Evolutionary conservation across 1,284 basidiomycete species (phyloP), one percentile per base, ranked within the genome.

Genomic region (Ustilago trichophora): DNA sequence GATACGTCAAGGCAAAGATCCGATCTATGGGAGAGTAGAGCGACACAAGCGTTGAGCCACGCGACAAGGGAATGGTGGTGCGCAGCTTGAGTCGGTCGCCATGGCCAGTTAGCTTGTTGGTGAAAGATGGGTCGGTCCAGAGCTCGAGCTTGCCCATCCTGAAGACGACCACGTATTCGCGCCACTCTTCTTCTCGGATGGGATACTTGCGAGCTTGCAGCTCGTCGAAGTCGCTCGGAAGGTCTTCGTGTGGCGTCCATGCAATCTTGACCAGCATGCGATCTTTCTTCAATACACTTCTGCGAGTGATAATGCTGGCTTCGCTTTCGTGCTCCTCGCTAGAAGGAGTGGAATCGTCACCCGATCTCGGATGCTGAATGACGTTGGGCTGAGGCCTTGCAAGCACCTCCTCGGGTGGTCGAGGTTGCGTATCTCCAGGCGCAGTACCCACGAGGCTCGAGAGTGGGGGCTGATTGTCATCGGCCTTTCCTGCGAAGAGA

Each of bases 1-100:
- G 62, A 32, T 63, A 91, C 2, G 87, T 86, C 25, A 93, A 78
- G 72, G 88, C 91, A 76, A 92, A 92, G 1, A 90, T 88, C 47
- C 90, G 82, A 74, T 93, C 91, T 33, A 88, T 86, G 59, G 90
- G 89, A 11, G 91, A 93, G 77, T 90, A 93, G 15, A 93, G 76
- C 2, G 89, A 91, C 21, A 92, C 81, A 27, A 84, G 85, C 0
- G 90, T 91, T 38, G 83, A 82, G 4, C 84, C 80, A 3, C 84
- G 83, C 49, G 84, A 84, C 29, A 93, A 83, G 1, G 90, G 89
- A 35, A 92, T 87, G 6, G 90, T 81, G 69, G 87, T 89, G 87
- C 87, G 19, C 86, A 83, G 55, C 80, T 84, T 91, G 90, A 77
- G 41, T 48, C 53, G 60, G 46, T 75, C 50, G 16, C 35, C 41